These are phyloP conservation scores for Rosa chinensis DNA, from an alignment of 306 rosid species.

Conservation along the genomic window DNA sequence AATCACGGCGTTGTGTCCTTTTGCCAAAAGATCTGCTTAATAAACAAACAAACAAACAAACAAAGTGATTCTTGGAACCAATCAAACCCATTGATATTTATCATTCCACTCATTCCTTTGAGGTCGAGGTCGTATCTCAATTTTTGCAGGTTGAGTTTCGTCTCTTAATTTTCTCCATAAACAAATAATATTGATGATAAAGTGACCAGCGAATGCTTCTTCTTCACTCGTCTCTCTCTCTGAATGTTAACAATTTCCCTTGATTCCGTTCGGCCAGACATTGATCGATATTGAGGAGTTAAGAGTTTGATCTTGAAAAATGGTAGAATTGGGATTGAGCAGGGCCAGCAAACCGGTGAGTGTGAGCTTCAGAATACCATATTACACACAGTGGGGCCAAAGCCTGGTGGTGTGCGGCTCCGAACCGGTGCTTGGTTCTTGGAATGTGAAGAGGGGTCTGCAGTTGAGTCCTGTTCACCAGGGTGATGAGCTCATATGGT, in stretches of 20 bases:
- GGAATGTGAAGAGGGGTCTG: conserved; percentile 90
- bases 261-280: not conserved
- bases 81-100: not conserved
- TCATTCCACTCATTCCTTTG: not conserved
- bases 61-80: not conserved
- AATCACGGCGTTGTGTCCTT: not conserved
- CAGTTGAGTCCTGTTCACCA: conserved; percentile 62
- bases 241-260: not conserved
- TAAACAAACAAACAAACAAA: not conserved
- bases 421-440: conserved; percentile 72
- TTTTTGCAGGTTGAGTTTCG: not conserved
- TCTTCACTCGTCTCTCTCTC: not conserved
- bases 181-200: not conserved
- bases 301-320: conserved; percentile 20
- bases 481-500: conserved; percentile 79
- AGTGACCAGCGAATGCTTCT: not conserved
- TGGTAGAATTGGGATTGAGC: conserved; percentile 63
- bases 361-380: conserved; percentile 77
- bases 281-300: no score
- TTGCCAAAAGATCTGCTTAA: not conserved
- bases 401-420: conserved; percentile 85
- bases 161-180: not conserved
- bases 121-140: not conserved
- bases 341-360: conserved; percentile 51
- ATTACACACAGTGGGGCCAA: conserved; percentile 88